Conservation (phyloP, 805 yeast genomes). For the Candida bentonensis region DNA sequence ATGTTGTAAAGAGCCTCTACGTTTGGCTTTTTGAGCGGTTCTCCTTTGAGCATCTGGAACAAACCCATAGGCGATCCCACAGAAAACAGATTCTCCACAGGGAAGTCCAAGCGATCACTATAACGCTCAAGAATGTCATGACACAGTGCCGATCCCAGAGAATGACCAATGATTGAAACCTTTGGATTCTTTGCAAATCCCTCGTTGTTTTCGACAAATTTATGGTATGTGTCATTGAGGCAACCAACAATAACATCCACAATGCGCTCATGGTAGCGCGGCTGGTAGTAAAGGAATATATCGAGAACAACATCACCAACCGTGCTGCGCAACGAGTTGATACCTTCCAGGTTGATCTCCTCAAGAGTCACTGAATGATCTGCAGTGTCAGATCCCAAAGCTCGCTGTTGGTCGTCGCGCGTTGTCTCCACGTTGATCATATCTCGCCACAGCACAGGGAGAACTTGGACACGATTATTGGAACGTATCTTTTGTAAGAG, state of each 20-base stretch:
- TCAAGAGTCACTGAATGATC: slow-evolving; percentile 26
- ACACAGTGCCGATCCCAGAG: slow-evolving; percentile 75
- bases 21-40: slow-evolving; percentile 16
- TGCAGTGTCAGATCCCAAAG: slow-evolving; percentile 35
- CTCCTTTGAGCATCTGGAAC: slow-evolving; percentile 58
- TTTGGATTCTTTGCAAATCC: slow-evolving; percentile 48
- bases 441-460: slow-evolving; percentile 90
- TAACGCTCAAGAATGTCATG: slow-evolving; percentile 48
- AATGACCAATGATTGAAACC: slow-evolving; percentile 79
- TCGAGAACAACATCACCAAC: slow-evolving; percentile 83
- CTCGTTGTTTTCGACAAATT: slow-evolving; percentile 52
- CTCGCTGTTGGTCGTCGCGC: slow-evolving; percentile 22
- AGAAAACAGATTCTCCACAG: slow-evolving; percentile 61
- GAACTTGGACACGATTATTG: slow-evolving; percentile 50
- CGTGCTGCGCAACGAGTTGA: slow-evolving; percentile 53
- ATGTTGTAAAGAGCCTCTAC: slow-evolving; percentile 56
- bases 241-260: slow-evolving; percentile 45
- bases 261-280: slow-evolving; percentile 48
- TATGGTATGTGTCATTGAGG: slow-evolving; percentile 46
- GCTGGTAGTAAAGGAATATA: slow-evolving; percentile 61
- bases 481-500: slow-evolving; percentile 5
- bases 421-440: slow-evolving; percentile 24
- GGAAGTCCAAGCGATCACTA: slow-evolving; percentile 40
- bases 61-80: slow-evolving; percentile 89
- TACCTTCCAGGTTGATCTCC: slow-evolving; percentile 63